phyloP scores from a whole-genome alignment of 2,329 filamentous ascomycete species.

The Beauveria bassiana region DNA sequence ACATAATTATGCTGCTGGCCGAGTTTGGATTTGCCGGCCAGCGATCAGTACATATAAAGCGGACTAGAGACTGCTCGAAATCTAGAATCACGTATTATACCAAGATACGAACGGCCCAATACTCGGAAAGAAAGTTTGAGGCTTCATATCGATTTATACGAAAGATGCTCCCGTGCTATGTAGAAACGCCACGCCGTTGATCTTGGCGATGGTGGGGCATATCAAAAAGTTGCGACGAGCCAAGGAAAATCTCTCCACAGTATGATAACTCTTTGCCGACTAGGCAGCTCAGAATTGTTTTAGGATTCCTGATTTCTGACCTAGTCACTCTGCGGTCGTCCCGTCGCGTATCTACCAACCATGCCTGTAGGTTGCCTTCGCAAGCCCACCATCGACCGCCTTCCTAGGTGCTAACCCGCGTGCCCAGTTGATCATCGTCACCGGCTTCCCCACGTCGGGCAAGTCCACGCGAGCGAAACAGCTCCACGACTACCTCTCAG shows the following conservation, averaged over 20 bases:
- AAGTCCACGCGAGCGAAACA: constrained; percentile 61
- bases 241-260: not conserved
- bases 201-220: constrained; percentile 2
- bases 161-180: not conserved
- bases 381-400: not conserved
- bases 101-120: no score
- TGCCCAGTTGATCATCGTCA: constrained; percentile 56
- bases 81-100: not conserved
- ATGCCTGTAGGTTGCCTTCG: not conserved
- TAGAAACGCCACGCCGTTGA: no score
- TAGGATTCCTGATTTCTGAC: not conserved
- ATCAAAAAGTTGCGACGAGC: not conserved
- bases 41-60: not conserved
- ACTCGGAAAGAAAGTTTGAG: no score
- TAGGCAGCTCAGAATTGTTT: not conserved
- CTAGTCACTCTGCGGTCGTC: not conserved
- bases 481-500: constrained; percentile 55
- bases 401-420: not conserved
- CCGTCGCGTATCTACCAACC: not conserved
- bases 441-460: constrained; percentile 60
- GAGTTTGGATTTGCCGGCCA: not conserved
- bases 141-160: not conserved
- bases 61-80: not conserved
- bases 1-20: not conserved
- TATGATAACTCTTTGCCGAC: not conserved